These are phyloP conservation scores for Dictyostelium discoideum DNA, from an alignment of 78 protist species.

Conservation along the genomic window dicty_2.7 NC_007091.3:4949001-4949500, in stretches of 20 bases:
- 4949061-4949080: neutral
- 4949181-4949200: neutral
- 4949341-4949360: neutral
- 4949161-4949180: neutral
- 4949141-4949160: neutral
- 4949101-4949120: neutral
- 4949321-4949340: slow-evolving; percentile 1
- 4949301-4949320: slow-evolving; percentile 13
- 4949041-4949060: slow-evolving; percentile 1
- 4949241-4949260: neutral
- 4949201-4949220: neutral
- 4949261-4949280: slow-evolving; percentile 14
- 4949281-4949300: neutral
- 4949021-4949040: neutral
- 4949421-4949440: slow-evolving; percentile 15
- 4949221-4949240: neutral
- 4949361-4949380: neutral
- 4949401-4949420: slow-evolving; percentile 8
- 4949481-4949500: slow-evolving; percentile 21
- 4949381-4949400: slow-evolving; percentile 2
- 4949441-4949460: slow-evolving; percentile 30
- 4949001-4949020: neutral
- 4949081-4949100: slow-evolving; percentile 1
- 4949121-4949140: neutral
- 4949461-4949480: neutral